These are phyloP conservation scores for Carnegiea gigantea DNA, from an alignment of 179 eudicot species.

Conservation along the genomic window DNA sequence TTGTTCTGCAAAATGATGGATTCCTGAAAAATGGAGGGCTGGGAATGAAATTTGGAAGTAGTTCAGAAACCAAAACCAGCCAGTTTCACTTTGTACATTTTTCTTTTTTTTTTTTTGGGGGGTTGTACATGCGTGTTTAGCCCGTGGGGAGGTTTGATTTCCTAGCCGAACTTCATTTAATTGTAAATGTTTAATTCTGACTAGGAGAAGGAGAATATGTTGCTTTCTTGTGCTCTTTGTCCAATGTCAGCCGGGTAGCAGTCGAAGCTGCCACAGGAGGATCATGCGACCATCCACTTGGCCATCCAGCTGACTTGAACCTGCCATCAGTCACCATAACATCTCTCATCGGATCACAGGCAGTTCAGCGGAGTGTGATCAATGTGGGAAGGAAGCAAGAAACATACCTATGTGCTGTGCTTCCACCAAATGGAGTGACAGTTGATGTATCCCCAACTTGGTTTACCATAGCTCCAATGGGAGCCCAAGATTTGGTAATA, in stretches of 20 bases:
- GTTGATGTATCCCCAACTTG: slow-evolving; percentile 55
- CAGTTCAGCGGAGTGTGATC: slow-evolving; percentile 46
- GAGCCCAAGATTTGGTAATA: slow-evolving; percentile 55
- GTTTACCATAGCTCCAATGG: slow-evolving; percentile 61
- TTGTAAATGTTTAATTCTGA: neutral
- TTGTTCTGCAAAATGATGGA: neutral
- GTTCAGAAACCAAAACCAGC: neutral
- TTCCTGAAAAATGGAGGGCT: neutral
- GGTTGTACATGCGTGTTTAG: no score
- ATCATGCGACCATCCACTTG: slow-evolving; percentile 54
- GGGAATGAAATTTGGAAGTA: neutral
- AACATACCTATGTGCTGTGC: slow-evolving; percentile 60
- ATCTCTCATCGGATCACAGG: slow-evolving; percentile 39
- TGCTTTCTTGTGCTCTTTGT: slow-evolving; percentile 80
- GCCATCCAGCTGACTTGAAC: slow-evolving; percentile 76
- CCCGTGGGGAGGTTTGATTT: neutral
- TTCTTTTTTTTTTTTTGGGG: neutral
- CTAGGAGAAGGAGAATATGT: slow-evolving; percentile 78
- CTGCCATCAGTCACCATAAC: slow-evolving; percentile 78
- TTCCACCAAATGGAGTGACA: slow-evolving; percentile 59
- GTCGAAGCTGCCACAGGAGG: slow-evolving; percentile 73
- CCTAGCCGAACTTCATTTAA: neutral
- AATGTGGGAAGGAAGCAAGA: slow-evolving; percentile 62
- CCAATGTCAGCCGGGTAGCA: slow-evolving; percentile 44
- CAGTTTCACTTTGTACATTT: neutral